phyloP scores from a whole-genome alignment of 306 rosid species.

The Cyamopsis tetragonoloba region DNA sequence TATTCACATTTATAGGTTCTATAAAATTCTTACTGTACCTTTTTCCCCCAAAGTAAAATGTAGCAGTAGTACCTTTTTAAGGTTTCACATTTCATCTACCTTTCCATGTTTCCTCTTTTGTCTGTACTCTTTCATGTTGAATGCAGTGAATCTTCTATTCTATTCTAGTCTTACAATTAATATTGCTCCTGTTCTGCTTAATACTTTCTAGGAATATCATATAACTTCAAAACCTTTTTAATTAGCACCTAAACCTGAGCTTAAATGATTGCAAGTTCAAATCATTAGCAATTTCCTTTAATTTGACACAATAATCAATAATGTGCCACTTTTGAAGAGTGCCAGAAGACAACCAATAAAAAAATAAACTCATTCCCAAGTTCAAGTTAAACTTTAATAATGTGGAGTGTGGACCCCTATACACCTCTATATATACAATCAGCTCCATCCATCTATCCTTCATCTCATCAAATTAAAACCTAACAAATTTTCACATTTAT shows the following conservation, averaged over 20 bases:
- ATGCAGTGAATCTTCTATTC: not conserved
- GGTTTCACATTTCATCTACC: not conserved
- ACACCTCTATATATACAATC: conserved; percentile 23
- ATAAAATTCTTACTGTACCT: not conserved
- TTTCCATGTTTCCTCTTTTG: not conserved
- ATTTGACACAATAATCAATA: too few relatives aligned
- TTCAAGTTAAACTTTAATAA: conserved; percentile 30
- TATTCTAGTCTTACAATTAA: not conserved
- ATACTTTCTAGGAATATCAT: conserved; percentile 2
- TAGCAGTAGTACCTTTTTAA: conserved; percentile 18
- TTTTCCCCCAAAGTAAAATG: conserved; percentile 22
- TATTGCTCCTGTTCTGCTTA: not conserved
- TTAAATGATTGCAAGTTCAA: conserved; percentile 37
- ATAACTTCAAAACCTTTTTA: conserved; percentile 12
- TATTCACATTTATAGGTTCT: not conserved
- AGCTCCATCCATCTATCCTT: conserved; percentile 27
- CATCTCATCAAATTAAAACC: conserved; percentile 40
- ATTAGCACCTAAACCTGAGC: conserved; percentile 14
- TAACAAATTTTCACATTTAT: conserved; percentile 20
- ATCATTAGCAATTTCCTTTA: conserved; percentile 34
- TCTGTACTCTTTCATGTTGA: conserved; percentile 5
- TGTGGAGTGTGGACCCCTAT: conserved; percentile 56
- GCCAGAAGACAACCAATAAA: conserved; percentile 34
- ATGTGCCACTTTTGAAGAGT: conserved; percentile 32
- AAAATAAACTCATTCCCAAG: conserved; percentile 25